Evolutionary conservation across 1,284 basidiomycete species (phyloP).

Genomic region (Moesziomyces antarcticus): DNA sequence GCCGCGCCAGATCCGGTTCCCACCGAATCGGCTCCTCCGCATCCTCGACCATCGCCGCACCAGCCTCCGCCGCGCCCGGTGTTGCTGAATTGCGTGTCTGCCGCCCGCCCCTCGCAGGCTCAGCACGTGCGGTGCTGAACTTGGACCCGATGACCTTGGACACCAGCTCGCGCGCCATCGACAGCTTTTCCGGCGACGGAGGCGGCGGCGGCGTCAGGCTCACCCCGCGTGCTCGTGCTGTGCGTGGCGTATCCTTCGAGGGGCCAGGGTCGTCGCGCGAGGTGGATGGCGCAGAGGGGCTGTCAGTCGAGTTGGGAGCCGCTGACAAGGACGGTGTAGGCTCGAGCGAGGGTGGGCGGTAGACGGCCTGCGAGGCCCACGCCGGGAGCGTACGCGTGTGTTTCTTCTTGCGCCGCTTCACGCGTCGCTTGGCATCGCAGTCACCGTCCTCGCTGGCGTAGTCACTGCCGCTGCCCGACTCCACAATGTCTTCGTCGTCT

Average conservation of each 20-base stretch:
- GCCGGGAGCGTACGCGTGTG: slow-evolving; percentile 13
- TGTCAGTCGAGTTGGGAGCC: neutral
- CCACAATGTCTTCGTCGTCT: slow-evolving; percentile 4
- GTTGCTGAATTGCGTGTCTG: slow-evolving; percentile 17
- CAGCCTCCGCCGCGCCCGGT: neutral
- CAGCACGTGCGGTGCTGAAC: slow-evolving; percentile 2
- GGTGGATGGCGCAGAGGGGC: neutral
- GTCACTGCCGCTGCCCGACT: slow-evolving; percentile 21
- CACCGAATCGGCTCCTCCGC: slow-evolving; percentile 28
- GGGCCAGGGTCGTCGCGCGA: neutral
- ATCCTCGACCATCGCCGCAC: slow-evolving; percentile 3
- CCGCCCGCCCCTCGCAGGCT: neutral
- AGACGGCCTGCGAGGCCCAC: slow-evolving; percentile 17
- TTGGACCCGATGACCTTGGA: slow-evolving; percentile 24
- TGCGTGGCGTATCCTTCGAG: slow-evolving; percentile 4
- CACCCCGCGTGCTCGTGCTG: slow-evolving; percentile 1
- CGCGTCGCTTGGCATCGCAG: slow-evolving; percentile 9
- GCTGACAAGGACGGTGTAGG: slow-evolving; percentile 8
- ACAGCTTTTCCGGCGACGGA: slow-evolving; percentile 26
- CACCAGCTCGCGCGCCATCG: slow-evolving; percentile 38
- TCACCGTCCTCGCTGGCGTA: slow-evolving; percentile 21
- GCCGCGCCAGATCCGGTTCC: slow-evolving; percentile 51
- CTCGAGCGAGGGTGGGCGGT: slow-evolving; percentile 18
- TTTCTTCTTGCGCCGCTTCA: slow-evolving; percentile 34
- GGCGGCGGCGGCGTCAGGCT: slow-evolving; percentile 40